phyloP scores from a whole-genome alignment of 2,329 filamentous ascomycete genomes.

The Didymella pinodella region DNA sequence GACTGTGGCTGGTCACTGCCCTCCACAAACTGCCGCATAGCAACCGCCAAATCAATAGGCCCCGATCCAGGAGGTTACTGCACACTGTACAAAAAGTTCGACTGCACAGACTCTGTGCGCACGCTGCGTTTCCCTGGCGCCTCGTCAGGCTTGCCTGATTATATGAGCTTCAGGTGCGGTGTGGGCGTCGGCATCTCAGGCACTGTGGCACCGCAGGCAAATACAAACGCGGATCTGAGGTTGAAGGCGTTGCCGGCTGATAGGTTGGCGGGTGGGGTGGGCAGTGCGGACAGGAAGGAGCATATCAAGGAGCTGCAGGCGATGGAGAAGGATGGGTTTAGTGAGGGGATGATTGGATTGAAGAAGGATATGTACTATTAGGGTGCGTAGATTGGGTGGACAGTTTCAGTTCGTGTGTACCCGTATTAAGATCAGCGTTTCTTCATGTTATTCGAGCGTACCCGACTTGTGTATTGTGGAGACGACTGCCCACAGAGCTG shows the following conservation, averaged over 20 bases:
- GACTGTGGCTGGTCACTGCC: constrained; percentile 42
- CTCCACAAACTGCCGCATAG: constrained; percentile 34
- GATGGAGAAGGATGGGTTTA: constrained; percentile 41
- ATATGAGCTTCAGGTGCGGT: constrained; percentile 38
- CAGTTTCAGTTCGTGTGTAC: constrained; percentile 20
- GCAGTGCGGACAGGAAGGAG: constrained; percentile 31
- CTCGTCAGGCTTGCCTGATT: constrained; percentile 27
- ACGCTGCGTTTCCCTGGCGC: constrained; percentile 40
- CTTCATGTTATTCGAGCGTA: not conserved
- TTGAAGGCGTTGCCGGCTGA: constrained; percentile 19
- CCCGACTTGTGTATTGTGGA: not conserved
- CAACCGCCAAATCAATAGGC: constrained; percentile 39
- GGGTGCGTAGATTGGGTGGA: not conserved
- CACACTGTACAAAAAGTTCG: constrained; percentile 32
- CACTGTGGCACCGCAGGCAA: constrained; percentile 18
- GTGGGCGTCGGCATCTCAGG: constrained; percentile 15
- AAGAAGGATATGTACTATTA: constrained; percentile 43
- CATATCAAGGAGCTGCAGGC: constrained; percentile 29
- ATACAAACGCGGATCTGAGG: not conserved
- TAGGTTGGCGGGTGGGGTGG: constrained; percentile 36
- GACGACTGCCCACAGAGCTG: not conserved
- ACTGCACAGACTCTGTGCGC: constrained; percentile 34
- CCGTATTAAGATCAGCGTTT: constrained; percentile 30
- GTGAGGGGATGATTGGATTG: constrained; percentile 43
- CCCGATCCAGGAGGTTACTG: constrained; percentile 44